phyloP scores from a whole-genome alignment of 495 filamentous ascomycete genomes.

The Trichoderma asperelloides region DNA sequence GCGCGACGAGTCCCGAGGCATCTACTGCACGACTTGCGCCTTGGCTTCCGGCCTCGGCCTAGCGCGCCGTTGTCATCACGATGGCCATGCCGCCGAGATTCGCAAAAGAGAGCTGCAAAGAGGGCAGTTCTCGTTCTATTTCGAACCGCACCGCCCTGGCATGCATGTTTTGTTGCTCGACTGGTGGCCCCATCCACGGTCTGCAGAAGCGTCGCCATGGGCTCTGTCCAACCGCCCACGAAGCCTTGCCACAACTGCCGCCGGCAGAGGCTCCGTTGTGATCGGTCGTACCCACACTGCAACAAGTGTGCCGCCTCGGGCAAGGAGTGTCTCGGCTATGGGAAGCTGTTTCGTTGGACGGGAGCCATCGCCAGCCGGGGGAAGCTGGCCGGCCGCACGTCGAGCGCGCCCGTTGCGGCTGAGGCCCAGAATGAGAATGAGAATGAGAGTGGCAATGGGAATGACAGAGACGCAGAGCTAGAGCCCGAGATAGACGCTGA shows the following conservation, averaged over 20 bases:
- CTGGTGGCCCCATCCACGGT: neutral
- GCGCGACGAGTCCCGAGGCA: neutral
- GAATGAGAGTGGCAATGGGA: no score
- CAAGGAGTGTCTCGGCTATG: conserved; percentile 40
- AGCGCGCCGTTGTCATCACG: neutral
- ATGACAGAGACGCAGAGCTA: no score
- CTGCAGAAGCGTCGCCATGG: neutral
- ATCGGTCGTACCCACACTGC: conserved; percentile 40
- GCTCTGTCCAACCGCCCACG: conserved; percentile 5
- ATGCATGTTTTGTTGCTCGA: neutral
- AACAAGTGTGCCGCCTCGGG: conserved; percentile 37
- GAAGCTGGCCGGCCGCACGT: conserved; percentile 23
- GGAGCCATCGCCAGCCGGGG: conserved; percentile 32
- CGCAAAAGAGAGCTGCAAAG: neutral
- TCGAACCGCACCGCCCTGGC: neutral
- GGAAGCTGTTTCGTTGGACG: conserved; percentile 33
- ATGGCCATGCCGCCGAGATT: neutral
- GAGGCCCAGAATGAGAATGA: neutral
- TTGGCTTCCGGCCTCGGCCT: neutral
- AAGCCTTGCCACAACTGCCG: conserved; percentile 45
- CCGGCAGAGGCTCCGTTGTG: conserved; percentile 44
- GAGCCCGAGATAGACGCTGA: neutral
- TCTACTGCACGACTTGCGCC: neutral
- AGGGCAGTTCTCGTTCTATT: neutral
- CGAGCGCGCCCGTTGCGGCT: conserved; percentile 11